phyloP scores from a whole-genome alignment of 1,284 basidiomycete species.

The Microbotryomycetes sp. region DNA sequence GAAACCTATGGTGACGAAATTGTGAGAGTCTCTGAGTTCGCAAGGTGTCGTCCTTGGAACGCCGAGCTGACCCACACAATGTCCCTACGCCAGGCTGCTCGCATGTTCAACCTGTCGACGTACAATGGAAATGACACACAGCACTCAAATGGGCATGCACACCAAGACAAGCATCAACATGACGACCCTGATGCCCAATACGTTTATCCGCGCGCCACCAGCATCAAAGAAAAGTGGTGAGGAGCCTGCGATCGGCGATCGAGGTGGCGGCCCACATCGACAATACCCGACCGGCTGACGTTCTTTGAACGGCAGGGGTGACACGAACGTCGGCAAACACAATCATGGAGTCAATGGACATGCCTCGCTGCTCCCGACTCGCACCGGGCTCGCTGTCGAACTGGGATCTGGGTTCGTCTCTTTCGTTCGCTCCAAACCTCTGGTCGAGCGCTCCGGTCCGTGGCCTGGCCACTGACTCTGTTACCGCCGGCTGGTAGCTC shows the following conservation, averaged over 20 bases:
- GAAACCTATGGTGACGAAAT: conserved; percentile 48
- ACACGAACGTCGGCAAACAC: conserved; percentile 22
- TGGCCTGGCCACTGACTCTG: too few relatives aligned
- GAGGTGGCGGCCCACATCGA: too few relatives aligned
- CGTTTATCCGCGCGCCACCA: neutral
- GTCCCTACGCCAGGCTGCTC: neutral
- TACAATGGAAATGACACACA: neutral
- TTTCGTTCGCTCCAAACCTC: neutral
- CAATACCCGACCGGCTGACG: neutral
- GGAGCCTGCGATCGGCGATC: neutral
- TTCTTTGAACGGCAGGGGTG: conserved; percentile 14
- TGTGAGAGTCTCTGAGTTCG: conserved; percentile 26
- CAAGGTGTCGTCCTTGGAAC: neutral
- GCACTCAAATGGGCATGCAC: neutral
- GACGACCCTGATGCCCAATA: neutral
- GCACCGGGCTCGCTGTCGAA: conserved; percentile 31
- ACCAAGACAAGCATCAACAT: neutral
- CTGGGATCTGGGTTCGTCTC: conserved; percentile 34
- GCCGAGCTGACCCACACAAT: neutral
- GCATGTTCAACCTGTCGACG: conserved; percentile 25
- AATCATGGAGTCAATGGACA: conserved; percentile 36
- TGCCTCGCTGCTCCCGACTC: neutral
- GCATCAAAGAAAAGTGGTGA: conserved; percentile 24
- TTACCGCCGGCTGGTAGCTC: conserved; percentile 54
- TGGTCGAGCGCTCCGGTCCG: neutral